Conservation (phyloP, 2,329 filamentous ascomycete genomes). For the Endothia cerciana region DNA sequence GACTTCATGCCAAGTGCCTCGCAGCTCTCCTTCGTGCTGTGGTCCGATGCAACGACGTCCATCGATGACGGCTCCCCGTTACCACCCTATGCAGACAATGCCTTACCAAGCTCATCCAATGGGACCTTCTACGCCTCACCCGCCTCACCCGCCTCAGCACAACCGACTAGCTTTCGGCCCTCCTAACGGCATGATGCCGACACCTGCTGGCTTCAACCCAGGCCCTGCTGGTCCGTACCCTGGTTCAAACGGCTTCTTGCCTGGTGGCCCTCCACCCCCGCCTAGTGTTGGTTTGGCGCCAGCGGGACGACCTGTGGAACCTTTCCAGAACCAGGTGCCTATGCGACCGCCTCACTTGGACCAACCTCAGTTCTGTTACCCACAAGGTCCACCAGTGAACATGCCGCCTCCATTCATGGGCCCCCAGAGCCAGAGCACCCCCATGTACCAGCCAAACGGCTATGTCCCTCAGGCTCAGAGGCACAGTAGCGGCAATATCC, state of each 20-base stretch:
- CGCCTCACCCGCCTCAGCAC: conserved; percentile 7
- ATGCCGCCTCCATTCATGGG: conserved; percentile 5
- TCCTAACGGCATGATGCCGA: conserved; percentile 12
- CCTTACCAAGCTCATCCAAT: conserved; percentile 5
- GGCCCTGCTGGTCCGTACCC: conserved; percentile 5
- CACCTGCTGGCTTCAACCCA: neutral
- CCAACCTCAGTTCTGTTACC: conserved; percentile 1
- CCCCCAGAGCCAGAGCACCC: conserved; percentile 6
- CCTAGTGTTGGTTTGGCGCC: neutral
- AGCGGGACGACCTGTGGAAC: neutral
- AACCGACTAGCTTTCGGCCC: conserved; percentile 3
- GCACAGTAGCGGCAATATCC: neutral
- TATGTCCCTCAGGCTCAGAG: conserved; percentile 10
- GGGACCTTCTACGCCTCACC: neutral
- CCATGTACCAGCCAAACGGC: conserved; percentile 21
- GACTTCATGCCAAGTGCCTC: neutral
- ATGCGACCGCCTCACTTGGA: conserved; percentile 7
- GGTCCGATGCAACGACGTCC: neutral
- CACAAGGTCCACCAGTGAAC: conserved; percentile 6
- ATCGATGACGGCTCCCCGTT: neutral
- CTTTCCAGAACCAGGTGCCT: conserved; percentile 19
- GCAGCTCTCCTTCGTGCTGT: neutral
- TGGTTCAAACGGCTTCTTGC: neutral
- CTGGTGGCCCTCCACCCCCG: neutral
- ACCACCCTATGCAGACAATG: neutral